These are phyloP conservation scores for Xenosphaeropsis pyriputrescens DNA, from an alignment of 2,329 filamentous ascomycete genomes.

Conservation along the genomic window DNA sequence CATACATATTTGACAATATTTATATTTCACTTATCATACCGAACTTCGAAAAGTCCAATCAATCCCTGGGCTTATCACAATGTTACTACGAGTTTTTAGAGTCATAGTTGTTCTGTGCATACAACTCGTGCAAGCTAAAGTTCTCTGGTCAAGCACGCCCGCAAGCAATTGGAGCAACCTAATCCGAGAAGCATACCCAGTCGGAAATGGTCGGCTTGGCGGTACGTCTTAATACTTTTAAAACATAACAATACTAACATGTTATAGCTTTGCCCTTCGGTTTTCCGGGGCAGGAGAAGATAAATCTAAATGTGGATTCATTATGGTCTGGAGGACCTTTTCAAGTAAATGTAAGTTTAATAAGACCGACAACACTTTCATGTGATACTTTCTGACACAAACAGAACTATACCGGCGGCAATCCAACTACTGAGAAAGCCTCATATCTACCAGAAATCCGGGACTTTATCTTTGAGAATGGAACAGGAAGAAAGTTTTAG, in stretches of 20 bases:
- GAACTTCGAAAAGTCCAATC: too few relatives aligned
- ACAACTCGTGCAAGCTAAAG: neutral
- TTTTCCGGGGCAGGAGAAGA: slow-evolving; percentile 23
- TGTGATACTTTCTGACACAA: neutral
- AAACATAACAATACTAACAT: neutral
- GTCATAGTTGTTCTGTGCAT: too few relatives aligned
- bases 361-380: neutral
- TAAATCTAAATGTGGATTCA: slow-evolving; percentile 31
- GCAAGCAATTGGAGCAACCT: slow-evolving; percentile 8
- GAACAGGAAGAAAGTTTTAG: slow-evolving; percentile 24
- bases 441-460: slow-evolving; percentile 25
- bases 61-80: too few relatives aligned
- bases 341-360: slow-evolving; percentile 19
- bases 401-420: slow-evolving; percentile 30
- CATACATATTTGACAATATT: too few relatives aligned
- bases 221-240: slow-evolving; percentile 13
- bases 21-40: too few relatives aligned
- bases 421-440: slow-evolving; percentile 21
- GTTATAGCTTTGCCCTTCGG: slow-evolving; percentile 26
- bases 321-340: slow-evolving; percentile 36
- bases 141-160: slow-evolving; percentile 2
- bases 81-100: too few relatives aligned
- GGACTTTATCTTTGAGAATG: slow-evolving; percentile 31
- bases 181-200: slow-evolving; percentile 24
- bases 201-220: slow-evolving; percentile 33